Percentiles rank a stretch among this genome's conserved stretches.
Conservation (phyloP, 2,329 filamentous ascomycete species). For the Thelonectria rubi region DNA sequence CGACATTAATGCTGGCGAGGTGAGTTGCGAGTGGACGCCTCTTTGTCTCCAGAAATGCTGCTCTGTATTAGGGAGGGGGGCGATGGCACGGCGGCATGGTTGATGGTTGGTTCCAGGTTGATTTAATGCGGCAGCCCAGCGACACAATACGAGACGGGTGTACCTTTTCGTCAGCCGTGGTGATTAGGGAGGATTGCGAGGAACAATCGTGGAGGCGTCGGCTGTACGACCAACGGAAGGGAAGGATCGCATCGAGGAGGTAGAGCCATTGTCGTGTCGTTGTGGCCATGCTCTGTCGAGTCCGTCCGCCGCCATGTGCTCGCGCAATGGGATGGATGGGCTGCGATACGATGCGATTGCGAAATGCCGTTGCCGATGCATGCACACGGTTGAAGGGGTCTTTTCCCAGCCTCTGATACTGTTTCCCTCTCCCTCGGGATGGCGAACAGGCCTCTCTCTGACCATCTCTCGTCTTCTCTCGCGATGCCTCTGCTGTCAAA, state of each 20-base stretch:
- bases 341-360: slow-evolving; percentile 22
- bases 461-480: slow-evolving; percentile 28
- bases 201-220: slow-evolving; percentile 3
- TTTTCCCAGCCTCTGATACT: slow-evolving; percentile 32
- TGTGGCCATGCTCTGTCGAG: slow-evolving; percentile 11
- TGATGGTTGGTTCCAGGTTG: slow-evolving; percentile 28
- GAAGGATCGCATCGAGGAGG: neutral
- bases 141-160: slow-evolving; percentile 19
- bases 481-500: slow-evolving; percentile 28
- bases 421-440: slow-evolving; percentile 39
- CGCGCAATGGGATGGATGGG: slow-evolving; percentile 8
- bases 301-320: slow-evolving; percentile 1
- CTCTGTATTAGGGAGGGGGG: slow-evolving; percentile 18
- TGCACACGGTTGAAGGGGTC: slow-evolving; percentile 28
- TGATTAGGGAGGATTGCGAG: slow-evolving; percentile 12
- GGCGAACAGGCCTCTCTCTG: slow-evolving; percentile 43
- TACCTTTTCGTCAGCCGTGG: slow-evolving; percentile 5
- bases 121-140: slow-evolving; percentile 22
- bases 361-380: slow-evolving; percentile 30
- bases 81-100: slow-evolving; percentile 26
- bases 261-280: neutral
- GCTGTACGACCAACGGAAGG: neutral
- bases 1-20: slow-evolving; percentile 33
- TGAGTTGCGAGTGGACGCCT: slow-evolving; percentile 40
- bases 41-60: slow-evolving; percentile 26